Base-by-base conservation (phyloP, 2,329 filamentous ascomycete species). In the Fusarium stilboides region DNA sequence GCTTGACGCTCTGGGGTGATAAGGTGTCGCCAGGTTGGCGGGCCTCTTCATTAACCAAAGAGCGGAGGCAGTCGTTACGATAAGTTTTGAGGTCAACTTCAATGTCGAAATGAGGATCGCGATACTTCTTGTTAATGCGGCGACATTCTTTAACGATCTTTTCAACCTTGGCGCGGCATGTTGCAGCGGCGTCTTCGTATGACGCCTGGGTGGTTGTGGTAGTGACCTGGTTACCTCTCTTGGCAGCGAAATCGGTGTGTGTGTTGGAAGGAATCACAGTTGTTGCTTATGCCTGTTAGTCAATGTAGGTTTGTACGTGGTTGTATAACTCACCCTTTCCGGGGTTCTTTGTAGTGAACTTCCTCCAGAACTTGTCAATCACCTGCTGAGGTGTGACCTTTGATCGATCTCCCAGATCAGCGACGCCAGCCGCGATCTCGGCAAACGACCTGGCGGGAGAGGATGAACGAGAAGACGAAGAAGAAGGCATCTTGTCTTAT, bases 51-150 rank as follows among this genome's bases (percentile, higher is more conserved):
- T 85, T 82, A 71, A 76, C 75, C 20, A 85, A 80, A 36, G 81
- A 81, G 61, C 84, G 78, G 24, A 87, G 80, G 33, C 84, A 88
- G 72, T 88, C 84, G 42, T 81, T 80, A 8, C 76, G 79, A n/a
- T 81, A 80, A 37, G 83, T 82, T 79, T 93, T 92, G 65, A 94
- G 84, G 77, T 94, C 92, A 37, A 87, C 83, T 75, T 96, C 93
- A 52, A 97, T 89, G 76, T 97, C 92, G 76, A 97, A 97, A 77
- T 96, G 89, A n/a, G 90, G 88, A 75, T 97, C 93, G 17, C 91
- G 87, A 76, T 97, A 97, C 78, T 94, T 95, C 74, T 94, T 91
- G 78, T 97, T 97, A 59, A 94, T 84, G 10, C 92, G 87, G 22
- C 89, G 85, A 77, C 93, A 97, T 75, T 90, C 88, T 59, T 83